A percentile compares a stretch with the other conserved stretches of the same genome.
Conservation (phyloP, 179 eudicot species). For the Heliamphora pulchella region DNA sequence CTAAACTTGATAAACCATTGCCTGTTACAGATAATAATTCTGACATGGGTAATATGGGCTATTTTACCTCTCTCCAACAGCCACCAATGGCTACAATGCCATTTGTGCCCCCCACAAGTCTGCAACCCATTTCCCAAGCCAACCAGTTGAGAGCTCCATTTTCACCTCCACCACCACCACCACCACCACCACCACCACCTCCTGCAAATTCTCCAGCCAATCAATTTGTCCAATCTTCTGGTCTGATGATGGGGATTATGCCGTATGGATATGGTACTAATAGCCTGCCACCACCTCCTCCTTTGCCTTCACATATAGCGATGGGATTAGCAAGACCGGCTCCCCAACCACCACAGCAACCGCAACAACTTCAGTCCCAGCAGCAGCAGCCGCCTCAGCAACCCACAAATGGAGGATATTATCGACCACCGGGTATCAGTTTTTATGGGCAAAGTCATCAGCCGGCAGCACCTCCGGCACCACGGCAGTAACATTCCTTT, state of each 20-base stretch:
- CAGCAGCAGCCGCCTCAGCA: constrained; percentile 29
- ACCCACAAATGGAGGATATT: constrained; percentile 49
- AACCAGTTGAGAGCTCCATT: constrained; percentile 36
- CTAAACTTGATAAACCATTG: constrained; percentile 39
- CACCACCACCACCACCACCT: constrained; percentile 34
- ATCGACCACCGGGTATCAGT: constrained; percentile 60
- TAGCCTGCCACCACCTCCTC: constrained; percentile 43
- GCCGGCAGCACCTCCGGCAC: constrained; percentile 55
- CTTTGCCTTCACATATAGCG: constrained; percentile 39
- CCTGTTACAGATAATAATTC: constrained; percentile 29
- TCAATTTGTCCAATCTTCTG: constrained; percentile 43
- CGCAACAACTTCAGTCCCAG: constrained; percentile 21
- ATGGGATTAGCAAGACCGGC: constrained; percentile 46
- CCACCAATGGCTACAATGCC: constrained; percentile 26
- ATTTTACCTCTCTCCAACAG: constrained; percentile 31
- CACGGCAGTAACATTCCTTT: constrained; percentile 38
- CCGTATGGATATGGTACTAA: constrained; percentile 44
- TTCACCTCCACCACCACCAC: constrained; percentile 35
- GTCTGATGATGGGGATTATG: constrained; percentile 48
- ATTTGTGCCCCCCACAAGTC: constrained; percentile 8
- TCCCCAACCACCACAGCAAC: constrained; percentile 36
- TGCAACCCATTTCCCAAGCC: constrained; percentile 24
- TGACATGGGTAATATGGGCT: constrained; percentile 32
- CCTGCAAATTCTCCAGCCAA: constrained; percentile 33
- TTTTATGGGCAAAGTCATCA: constrained; percentile 60